Percentiles rank a stretch among this genome's conserved stretches.
phyloP scores from a whole-genome alignment of 495 filamentous ascomycete genomes.

The Aspergillus sparsus region DNA sequence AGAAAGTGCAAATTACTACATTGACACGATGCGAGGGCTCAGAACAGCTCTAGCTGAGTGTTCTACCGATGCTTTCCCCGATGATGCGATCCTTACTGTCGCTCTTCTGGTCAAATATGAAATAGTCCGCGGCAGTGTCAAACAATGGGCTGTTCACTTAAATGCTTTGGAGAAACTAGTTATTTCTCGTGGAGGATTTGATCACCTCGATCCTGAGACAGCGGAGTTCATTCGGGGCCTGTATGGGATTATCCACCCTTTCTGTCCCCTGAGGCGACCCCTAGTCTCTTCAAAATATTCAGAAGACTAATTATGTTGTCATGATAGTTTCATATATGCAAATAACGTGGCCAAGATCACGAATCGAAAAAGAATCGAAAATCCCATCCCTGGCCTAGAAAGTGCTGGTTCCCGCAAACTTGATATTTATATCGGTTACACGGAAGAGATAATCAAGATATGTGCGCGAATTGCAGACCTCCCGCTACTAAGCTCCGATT shows the following conservation, averaged over 20 bases:
- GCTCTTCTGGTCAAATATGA: constrained; percentile 49
- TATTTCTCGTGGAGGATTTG: constrained; percentile 41
- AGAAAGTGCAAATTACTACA: constrained; percentile 41
- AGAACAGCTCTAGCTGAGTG: constrained; percentile 30
- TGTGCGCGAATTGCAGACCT: constrained; percentile 44
- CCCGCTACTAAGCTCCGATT: constrained; percentile 29
- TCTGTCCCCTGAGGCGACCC: not conserved
- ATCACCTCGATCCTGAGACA: constrained; percentile 35
- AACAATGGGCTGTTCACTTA: constrained; percentile 47
- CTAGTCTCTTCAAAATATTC: not conserved
- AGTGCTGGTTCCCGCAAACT: constrained; percentile 35
- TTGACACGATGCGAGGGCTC: constrained; percentile 39
- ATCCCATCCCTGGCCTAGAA: constrained; percentile 24
- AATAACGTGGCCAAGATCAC: constrained; percentile 45
- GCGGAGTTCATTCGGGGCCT: constrained; percentile 44
- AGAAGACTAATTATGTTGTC: constrained; percentile 1
- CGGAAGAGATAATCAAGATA: constrained; percentile 44
- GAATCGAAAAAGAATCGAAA: constrained; percentile 34
- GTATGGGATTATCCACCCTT: constrained; percentile 26
- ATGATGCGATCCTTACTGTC: constrained; percentile 45
- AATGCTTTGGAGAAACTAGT: constrained; percentile 44
- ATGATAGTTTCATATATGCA: constrained; percentile 39
- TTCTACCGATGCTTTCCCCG: constrained; percentile 27
- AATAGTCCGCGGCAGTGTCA: constrained; percentile 45
- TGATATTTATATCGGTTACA: constrained; percentile 49